phyloP scores from a whole-genome alignment of 306 rosid species.

The Parietaria judaica region DNA sequence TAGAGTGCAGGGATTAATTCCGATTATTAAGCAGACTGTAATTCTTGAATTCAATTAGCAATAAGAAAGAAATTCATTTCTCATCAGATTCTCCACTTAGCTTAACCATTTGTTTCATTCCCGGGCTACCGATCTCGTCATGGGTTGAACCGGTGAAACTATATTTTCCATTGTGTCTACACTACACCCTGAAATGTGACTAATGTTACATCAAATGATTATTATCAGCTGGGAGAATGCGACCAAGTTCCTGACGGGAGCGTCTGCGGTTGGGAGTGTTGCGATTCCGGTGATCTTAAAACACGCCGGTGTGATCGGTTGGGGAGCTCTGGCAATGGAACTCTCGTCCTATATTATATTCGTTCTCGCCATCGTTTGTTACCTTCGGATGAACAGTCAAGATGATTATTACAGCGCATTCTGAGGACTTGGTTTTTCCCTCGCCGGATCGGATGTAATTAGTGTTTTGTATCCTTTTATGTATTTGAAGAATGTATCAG shows the following conservation, averaged over 20 bases:
- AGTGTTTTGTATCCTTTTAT: background rate
- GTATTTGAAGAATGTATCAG: background rate
- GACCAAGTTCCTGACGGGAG: constrained; percentile 75
- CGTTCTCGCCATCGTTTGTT: constrained; percentile 52
- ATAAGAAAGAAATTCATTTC: too few relatives aligned
- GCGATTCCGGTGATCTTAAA: constrained; percentile 74
- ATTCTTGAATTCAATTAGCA: too few relatives aligned
- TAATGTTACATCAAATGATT: background rate
- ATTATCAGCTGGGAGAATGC: constrained; percentile 76
- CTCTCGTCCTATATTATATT: constrained; percentile 68
- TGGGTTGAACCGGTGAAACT: too few relatives aligned
- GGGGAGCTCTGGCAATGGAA: constrained; percentile 85
- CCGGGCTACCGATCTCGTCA: too few relatives aligned
- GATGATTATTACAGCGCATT: constrained; percentile 39
- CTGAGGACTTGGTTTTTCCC: constrained; percentile 19
- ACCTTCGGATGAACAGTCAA: constrained; percentile 34
- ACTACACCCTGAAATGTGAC: too few relatives aligned
- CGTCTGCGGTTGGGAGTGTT: constrained; percentile 68
- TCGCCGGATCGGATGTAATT: background rate
- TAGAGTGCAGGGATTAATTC: too few relatives aligned
- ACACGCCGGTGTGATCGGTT: constrained; percentile 76
- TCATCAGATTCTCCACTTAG: background rate
- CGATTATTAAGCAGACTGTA: too few relatives aligned
- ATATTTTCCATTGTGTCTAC: too few relatives aligned
- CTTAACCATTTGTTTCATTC: background rate